phyloP scores from a whole-genome alignment of 2,329 filamentous ascomycete genomes.

The Hypoxylon sp. region DNA sequence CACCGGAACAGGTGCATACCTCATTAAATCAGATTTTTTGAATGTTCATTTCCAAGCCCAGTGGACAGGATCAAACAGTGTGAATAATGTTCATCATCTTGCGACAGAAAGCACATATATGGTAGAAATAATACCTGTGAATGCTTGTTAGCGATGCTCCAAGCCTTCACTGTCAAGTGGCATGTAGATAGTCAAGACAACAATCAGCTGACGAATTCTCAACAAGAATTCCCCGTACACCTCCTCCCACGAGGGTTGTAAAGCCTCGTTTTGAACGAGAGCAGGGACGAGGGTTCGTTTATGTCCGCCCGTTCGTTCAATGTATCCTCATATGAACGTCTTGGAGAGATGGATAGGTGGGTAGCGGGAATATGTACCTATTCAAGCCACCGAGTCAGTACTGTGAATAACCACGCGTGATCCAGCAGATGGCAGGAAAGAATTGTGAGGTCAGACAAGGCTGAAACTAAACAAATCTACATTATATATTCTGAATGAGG shows the following conservation, averaged over 20 bases:
- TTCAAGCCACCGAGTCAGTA: conserved; percentile 50
- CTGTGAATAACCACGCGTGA: conserved; percentile 29
- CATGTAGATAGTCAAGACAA: conserved; percentile 39
- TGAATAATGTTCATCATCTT: conserved; percentile 51
- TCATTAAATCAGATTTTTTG: conserved; percentile 51
- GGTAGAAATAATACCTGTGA: conserved; percentile 40
- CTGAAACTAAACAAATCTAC: conserved; percentile 73
- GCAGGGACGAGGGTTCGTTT: conserved; percentile 61
- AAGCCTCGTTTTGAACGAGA: conserved; percentile 62
- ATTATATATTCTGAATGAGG: conserved; percentile 72
- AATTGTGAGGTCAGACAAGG: conserved; percentile 66
- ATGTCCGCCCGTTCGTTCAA: conserved; percentile 77
- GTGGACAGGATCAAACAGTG: conserved; percentile 50
- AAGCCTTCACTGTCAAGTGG: conserved; percentile 36
- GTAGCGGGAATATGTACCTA: conserved; percentile 53
- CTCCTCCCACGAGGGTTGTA: conserved; percentile 68
- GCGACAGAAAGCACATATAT: conserved; percentile 8
- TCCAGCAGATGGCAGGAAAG: conserved; percentile 36
- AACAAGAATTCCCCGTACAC: conserved; percentile 64
- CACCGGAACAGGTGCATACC: conserved; percentile 37
- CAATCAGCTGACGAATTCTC: conserved; percentile 72
- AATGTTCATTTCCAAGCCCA: conserved; percentile 49
- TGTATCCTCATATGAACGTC: conserved; percentile 62
- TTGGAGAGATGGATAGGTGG: conserved; percentile 32
- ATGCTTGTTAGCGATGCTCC: conserved; percentile 38